A percentile compares a stretch with the other conserved stretches of the same genome.
These are phyloP conservation scores for Lactarius evosmus DNA, from an alignment of 768 basidiomycete species.

Conservation along the genomic window DNA sequence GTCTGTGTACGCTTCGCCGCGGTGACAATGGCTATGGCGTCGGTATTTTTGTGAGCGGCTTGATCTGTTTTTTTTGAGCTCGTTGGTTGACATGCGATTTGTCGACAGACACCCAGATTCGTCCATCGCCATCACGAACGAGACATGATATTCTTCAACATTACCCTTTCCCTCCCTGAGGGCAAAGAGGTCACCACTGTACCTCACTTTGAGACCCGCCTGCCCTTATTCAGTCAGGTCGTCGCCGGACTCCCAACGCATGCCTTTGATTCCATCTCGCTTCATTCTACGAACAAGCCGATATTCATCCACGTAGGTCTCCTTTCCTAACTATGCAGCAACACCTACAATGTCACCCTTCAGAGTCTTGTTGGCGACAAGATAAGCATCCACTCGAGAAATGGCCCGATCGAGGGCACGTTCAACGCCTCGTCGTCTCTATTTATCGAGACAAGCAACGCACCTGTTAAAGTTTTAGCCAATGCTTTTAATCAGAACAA, in stretches of 20 bases:
- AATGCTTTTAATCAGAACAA: constrained; percentile 19
- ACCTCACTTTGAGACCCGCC: constrained; percentile 12
- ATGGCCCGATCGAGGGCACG: constrained; percentile 15
- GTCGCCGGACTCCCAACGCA: constrained; percentile 7
- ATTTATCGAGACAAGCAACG: constrained; percentile 9
- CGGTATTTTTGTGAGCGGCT: constrained; percentile 16
- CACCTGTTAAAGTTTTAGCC: constrained; percentile 11
- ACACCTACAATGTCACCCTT: not conserved
- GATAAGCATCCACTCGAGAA: constrained; percentile 5
- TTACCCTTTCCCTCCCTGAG: constrained; percentile 21
- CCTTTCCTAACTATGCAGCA: not conserved
- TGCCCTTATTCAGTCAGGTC: constrained; percentile 15
- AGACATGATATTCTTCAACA: constrained; percentile 8
- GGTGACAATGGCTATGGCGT: constrained; percentile 14
- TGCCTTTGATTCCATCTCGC: constrained; percentile 12
- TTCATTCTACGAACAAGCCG: not conserved
- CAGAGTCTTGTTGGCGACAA: constrained; percentile 12
- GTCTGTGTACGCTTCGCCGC: constrained; percentile 12
- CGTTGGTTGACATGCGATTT: constrained; percentile 2
- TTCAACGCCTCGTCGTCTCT: constrained; percentile 17
- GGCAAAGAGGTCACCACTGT: constrained; percentile 3
- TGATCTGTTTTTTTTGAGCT: not conserved
- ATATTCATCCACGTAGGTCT: constrained; percentile 7
- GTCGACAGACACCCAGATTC: constrained; percentile 2
- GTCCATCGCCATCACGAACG: not conserved